phyloP scores from a whole-genome alignment of 2,329 filamentous ascomycete species.

The Fusarium luffae region DNA sequence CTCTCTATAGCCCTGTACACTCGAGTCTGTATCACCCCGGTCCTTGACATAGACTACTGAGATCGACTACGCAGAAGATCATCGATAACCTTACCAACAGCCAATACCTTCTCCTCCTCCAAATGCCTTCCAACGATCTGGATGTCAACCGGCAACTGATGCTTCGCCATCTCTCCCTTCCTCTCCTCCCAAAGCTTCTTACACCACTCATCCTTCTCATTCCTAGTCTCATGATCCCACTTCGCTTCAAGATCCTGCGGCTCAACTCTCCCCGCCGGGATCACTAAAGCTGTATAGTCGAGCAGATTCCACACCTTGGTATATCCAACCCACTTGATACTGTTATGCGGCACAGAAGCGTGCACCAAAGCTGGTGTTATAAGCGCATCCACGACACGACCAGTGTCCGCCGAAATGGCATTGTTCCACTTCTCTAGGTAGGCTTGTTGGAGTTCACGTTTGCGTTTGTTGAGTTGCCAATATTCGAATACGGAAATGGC shows the following conservation, averaged over 20 bases:
- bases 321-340: slow-evolving; percentile 61
- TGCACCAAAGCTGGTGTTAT: slow-evolving; percentile 71
- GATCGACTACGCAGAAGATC: neutral
- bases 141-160: slow-evolving; percentile 17
- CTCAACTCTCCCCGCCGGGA: slow-evolving; percentile 36
- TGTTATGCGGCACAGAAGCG: slow-evolving; percentile 59
- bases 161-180: neutral
- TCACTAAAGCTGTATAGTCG: slow-evolving; percentile 45
- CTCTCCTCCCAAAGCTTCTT: slow-evolving; percentile 17
- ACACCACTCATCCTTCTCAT: slow-evolving; percentile 23
- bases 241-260: neutral
- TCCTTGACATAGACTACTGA: neutral
- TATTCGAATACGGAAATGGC: slow-evolving; percentile 72
- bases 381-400: slow-evolving; percentile 63
- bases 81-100: slow-evolving; percentile 21
- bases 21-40: too few species aligned
- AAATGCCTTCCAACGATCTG: slow-evolving; percentile 23
- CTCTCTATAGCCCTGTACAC: too few species aligned
- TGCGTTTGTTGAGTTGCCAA: slow-evolving; percentile 73
- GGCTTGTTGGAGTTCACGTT: slow-evolving; percentile 52
- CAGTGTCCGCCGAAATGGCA: slow-evolving; percentile 55
- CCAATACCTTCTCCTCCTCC: slow-evolving; percentile 34
- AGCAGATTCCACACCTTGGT: slow-evolving; percentile 48
- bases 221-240: slow-evolving; percentile 9
- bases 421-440: slow-evolving; percentile 70